A percentile compares a stretch with the other conserved stretches of the same genome.
Conservation (phyloP, 176 grass and related monocot species). For the Alopecurus myosuroides region DNA sequence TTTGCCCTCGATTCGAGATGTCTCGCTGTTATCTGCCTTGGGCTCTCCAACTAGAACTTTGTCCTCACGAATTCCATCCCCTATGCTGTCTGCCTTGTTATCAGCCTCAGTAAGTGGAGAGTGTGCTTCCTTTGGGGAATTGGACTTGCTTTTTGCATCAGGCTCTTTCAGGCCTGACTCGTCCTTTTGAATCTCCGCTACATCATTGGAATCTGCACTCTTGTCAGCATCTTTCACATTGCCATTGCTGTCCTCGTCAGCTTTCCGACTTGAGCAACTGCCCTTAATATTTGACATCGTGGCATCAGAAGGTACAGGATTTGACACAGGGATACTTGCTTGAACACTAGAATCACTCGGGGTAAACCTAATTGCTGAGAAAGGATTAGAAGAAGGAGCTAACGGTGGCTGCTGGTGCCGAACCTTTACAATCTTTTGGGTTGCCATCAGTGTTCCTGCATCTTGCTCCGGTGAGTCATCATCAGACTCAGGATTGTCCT, state of each 20-base stretch:
- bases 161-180: slow-evolving; percentile 5
- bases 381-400: slow-evolving; percentile 67
- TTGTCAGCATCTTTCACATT: slow-evolving; percentile 16
- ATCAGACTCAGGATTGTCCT: slow-evolving; percentile 85
- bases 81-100: slow-evolving; percentile 26
- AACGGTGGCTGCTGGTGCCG: slow-evolving; percentile 44
- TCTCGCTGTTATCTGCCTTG: slow-evolving; percentile 26
- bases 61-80: slow-evolving; percentile 23
- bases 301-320: slow-evolving; percentile 36
- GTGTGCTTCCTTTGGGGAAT: neutral
- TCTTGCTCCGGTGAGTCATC: slow-evolving; percentile 55
- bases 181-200: slow-evolving; percentile 14
- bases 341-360: slow-evolving; percentile 39
- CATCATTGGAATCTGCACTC: slow-evolving; percentile 9
- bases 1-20: slow-evolving; percentile 29
- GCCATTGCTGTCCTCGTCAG: slow-evolving; percentile 30
- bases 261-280: slow-evolving; percentile 16
- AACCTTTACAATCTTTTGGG: slow-evolving; percentile 76
- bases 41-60: slow-evolving; percentile 19
- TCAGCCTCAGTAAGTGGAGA: slow-evolving; percentile 20
- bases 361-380: slow-evolving; percentile 62
- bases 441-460: slow-evolving; percentile 81
- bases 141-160: neutral
- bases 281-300: neutral
- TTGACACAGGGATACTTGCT: slow-evolving; percentile 24